Base-by-base conservation (phyloP, 352 stramenopile genomes). In the Pythium rhizo-oryzae region DNA sequence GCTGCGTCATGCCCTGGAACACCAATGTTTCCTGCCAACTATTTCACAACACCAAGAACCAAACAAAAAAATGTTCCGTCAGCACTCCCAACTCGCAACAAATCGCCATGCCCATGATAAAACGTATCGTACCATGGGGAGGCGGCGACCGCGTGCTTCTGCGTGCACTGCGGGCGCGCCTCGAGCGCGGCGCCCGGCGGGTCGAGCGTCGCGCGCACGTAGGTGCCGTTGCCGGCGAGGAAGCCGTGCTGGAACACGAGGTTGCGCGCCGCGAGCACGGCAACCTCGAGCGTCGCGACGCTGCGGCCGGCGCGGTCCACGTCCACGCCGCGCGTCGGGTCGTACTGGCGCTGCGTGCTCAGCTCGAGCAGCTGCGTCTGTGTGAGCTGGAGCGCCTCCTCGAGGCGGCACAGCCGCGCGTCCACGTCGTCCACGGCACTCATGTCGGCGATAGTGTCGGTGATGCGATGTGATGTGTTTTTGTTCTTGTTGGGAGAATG, bases 381-480 rank as follows among this genome's bases (percentile, higher is more conserved):
- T 49, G 81, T 85, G n/a, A 70, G n/a, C 16, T 83, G 68, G 25
- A 81, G 71, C 25, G 72, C 66, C 44, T 83, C 78, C 24, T 91
- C 77, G 39, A 91, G 72, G 30, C 79, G 82, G 44, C 55, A 76
- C 39, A 91, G 81, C 24, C 79, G 82, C 49, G 65, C 76, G 21
- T 78, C 81, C n/a, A 89, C 79, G 71, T 91, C 82, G 53, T 91
- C 82, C 41, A 91, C 82, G 13, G 78, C 79, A 65, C 82, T 91
- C 82, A 91, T 90, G 16, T 16, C 52, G 9, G 55, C 6, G 13
- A n/a, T n/a, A n/a, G n/a, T n/a, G n/a, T n/a, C n/a, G n/a, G n/a
- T n/a, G 25, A 59, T 16, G 25, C 39, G 5, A 39, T 39, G n/a
- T n/a, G n/a, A n/a, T 39, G 33, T 11, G 11, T 39, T 39, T 5